Base-by-base conservation (phyloP, 1,284 basidiomycete genomes). In the Microbotryum lychnidis-dioicae region DNA sequence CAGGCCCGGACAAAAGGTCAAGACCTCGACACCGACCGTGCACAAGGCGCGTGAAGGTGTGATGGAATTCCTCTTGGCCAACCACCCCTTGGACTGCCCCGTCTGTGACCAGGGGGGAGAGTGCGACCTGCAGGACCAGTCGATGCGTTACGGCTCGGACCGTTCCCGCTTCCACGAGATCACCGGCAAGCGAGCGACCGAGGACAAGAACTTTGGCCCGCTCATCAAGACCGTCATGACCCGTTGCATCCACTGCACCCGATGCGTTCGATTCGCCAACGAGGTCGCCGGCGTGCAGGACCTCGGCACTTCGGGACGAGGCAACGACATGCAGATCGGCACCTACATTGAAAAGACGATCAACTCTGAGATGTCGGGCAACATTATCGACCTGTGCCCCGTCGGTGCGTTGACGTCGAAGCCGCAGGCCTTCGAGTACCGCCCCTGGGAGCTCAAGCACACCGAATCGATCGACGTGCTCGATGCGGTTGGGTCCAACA, bases 151-250 rank as follows among this genome's bases (percentile, higher is more conserved):
- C 75, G 94, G 94, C 53, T 89, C 92, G 14, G 94, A 99, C 79
- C 87, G 96, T 65, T 87, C 90, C 6, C 86, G 96, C 54, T 97
- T 97, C 84, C 93, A 97, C 79, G 94, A 99, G 80, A 90, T 96
- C 65, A 85, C 89, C 3, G 96, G 94, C 71, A 98, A 98, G 79
- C 90, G 94, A 64, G 94, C 96, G 1, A 89, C 96, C 21, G 94
- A 97, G 78, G 89, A 99, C 82, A 99, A 98, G 81, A 87, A 98
- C 74, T 82, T 99, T 42, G 96, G 96, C 7, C 96, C 96, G 14
- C 83, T 99, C 54, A 91, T 99, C 76, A 98, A 98, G 81, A 97
- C 96, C 5, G 91, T 89, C 65, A 99, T 99, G 94, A 99, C 93
- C 77, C 85, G 94, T 62, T 98, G 96, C 80, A 98, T 99, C 72